phyloP scores from a whole-genome alignment of 75 land plant species.

The Cryptomeria japonica region DNA sequence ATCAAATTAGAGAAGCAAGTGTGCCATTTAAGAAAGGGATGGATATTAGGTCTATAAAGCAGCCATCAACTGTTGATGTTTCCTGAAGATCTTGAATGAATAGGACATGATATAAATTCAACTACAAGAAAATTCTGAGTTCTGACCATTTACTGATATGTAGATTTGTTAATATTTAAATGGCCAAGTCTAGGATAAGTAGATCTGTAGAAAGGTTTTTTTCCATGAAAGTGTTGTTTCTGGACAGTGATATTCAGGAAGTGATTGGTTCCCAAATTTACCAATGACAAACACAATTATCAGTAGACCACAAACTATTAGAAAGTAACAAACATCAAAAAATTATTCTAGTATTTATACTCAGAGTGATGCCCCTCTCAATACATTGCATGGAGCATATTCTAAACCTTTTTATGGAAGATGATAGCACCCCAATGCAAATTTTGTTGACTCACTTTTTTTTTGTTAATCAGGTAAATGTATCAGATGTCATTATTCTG shows the following conservation, averaged over 20 bases:
- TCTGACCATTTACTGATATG: neutral
- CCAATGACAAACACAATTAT: neutral
- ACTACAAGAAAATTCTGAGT: neutral
- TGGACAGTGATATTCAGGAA: neutral
- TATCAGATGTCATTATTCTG: slow-evolving; percentile 92
- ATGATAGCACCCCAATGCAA: neutral
- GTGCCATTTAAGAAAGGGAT: too few relatives aligned
- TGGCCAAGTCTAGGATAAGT: neutral
- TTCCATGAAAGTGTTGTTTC: neutral
- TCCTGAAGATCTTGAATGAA: neutral
- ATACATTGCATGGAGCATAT: neutral
- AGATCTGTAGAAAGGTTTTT: neutral
- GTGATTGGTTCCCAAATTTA: neutral
- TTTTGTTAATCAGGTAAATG: slow-evolving; percentile 70
- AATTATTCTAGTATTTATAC: neutral
- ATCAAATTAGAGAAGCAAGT: too few relatives aligned
- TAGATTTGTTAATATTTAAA: neutral
- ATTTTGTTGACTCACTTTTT: slow-evolving; percentile 3
- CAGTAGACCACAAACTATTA: neutral
- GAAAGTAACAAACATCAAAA: neutral
- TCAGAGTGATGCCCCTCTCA: neutral
- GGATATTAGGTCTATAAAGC: neutral
- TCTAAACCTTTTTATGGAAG: neutral
- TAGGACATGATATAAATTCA: neutral
- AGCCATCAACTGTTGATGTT: neutral